Conservation (phyloP, 1,284 basidiomycete species). For the Abortiporus biennis region DNA sequence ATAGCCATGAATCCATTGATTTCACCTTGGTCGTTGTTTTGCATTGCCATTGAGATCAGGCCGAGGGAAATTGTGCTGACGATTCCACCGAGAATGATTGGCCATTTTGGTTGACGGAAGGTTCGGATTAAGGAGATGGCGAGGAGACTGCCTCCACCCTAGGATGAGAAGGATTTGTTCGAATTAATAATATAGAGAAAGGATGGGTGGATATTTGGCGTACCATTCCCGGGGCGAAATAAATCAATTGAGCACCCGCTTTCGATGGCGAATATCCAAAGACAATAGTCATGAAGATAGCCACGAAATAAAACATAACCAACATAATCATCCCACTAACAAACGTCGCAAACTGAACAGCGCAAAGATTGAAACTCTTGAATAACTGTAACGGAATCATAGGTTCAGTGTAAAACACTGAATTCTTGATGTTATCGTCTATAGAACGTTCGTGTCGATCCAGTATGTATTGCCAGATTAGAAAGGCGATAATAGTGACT, state of each 20-base stretch:
- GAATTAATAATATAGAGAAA: no score
- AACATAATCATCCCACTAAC: constrained; percentile 42
- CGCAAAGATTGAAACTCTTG: constrained; percentile 31
- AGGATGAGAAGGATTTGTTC: no score
- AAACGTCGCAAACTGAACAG: constrained; percentile 31
- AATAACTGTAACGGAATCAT: constrained; percentile 37
- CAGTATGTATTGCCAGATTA: constrained; percentile 36
- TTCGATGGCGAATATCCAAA: constrained; percentile 28
- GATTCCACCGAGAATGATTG: constrained; percentile 32
- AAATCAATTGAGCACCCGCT: constrained; percentile 40
- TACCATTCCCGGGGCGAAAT: constrained; percentile 42
- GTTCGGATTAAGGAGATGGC: constrained; percentile 14
- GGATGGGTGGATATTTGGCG: constrained; percentile 10
- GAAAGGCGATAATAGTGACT: constrained; percentile 28
- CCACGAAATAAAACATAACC: constrained; percentile 47
- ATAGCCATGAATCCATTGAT: constrained; percentile 43
- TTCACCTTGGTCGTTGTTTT: constrained; percentile 26
- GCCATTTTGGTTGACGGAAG: constrained; percentile 31
- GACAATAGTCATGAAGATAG: constrained; percentile 43
- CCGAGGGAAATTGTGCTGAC: constrained; percentile 35
- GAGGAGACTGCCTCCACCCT: constrained; percentile 26
- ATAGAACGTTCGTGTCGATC: constrained; percentile 19
- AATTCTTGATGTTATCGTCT: constrained; percentile 6
- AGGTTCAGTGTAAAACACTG: constrained; percentile 26
- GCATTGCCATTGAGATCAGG: constrained; percentile 35